phyloP scores from a whole-genome alignment of 441 rosid species.

The Omphalea diandra region DNA sequence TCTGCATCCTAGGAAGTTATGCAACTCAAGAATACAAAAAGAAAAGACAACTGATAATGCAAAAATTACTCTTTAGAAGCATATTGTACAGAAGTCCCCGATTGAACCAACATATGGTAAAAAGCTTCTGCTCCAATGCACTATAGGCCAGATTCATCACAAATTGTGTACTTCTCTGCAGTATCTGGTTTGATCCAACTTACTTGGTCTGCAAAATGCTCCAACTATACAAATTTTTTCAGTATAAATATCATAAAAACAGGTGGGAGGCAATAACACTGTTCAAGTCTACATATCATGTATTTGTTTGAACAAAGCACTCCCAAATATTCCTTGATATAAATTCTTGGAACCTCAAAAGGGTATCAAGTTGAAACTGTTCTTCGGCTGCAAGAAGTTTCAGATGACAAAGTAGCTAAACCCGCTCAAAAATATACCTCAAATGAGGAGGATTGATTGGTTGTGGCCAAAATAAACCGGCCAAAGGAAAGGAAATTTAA shows the following conservation, averaged over 20 bases:
- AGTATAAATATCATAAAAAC: conserved; percentile 18
- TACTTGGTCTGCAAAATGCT: conserved; percentile 35
- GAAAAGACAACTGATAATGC: conserved; percentile 16
- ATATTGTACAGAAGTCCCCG: conserved; percentile 67
- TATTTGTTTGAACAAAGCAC: conserved; percentile 49
- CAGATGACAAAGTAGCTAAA: conserved; percentile 45
- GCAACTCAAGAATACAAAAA: not conserved
- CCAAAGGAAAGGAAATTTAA: conserved; percentile 12
- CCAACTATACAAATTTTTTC: conserved; percentile 37
- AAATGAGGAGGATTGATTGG: conserved; percentile 14
- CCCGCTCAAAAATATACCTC: conserved; percentile 45
- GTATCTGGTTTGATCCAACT: conserved; percentile 49
- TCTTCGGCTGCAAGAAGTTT: conserved; percentile 40
- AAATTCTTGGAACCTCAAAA: conserved; percentile 49
- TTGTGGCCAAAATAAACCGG: not conserved
- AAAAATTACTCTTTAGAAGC: conserved; percentile 61
- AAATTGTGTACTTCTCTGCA: conserved; percentile 61
- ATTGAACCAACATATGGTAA: conserved; percentile 52
- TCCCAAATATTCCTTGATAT: conserved; percentile 68
- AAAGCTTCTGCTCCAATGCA: conserved; percentile 58
- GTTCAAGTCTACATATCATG: conserved; percentile 42
- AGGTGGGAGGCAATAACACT: conserved; percentile 10
- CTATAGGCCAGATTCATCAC: conserved; percentile 49
- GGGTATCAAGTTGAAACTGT: conserved; percentile 64
- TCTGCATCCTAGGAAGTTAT: conserved; percentile 12